Conservation (phyloP, 1,284 basidiomycete species). For the Heterobasidion irregulare region DNA sequence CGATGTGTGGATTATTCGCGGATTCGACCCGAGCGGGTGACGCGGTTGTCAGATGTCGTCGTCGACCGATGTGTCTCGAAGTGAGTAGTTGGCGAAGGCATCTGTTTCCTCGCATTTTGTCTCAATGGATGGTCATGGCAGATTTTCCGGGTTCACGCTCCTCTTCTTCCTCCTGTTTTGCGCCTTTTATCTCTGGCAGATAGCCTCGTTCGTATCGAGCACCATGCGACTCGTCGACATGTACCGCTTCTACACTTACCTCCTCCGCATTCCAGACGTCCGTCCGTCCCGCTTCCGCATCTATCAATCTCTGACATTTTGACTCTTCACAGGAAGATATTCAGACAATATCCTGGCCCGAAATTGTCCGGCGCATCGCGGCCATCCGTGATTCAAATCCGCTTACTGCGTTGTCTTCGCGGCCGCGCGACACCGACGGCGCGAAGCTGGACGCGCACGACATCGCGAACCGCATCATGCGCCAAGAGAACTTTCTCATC, state of each 20-base stretch:
- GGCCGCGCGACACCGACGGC: conserved; percentile 38
- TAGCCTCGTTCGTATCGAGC: conserved; percentile 53
- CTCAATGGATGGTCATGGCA: conserved; percentile 19
- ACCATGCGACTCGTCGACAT: conserved; percentile 80
- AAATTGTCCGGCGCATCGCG: conserved; percentile 85
- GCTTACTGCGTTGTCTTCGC: conserved; percentile 61
- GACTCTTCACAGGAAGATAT: conserved; percentile 71
- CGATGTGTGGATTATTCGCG: conserved; percentile 92
- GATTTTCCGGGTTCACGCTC: conserved; percentile 77
- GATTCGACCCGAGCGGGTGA: conserved; percentile 55
- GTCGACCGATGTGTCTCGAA: conserved; percentile 74
- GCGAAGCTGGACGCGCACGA: conserved; percentile 95
- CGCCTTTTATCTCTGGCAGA: conserved; percentile 75
- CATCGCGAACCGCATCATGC: conserved; percentile 92
- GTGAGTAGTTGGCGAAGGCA: conserved; percentile 34
- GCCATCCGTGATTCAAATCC: conserved; percentile 88
- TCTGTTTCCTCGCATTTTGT: conserved; percentile 5
- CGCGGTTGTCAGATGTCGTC: conserved; percentile 71
- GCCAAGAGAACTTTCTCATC: conserved; percentile 97
- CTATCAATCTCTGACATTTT: background rate
- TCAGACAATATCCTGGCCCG: conserved; percentile 95
- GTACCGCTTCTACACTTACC: conserved; percentile 85
- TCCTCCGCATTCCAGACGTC: conserved; percentile 74
- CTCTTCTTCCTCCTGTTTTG: conserved; percentile 80
- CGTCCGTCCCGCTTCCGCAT: conserved; percentile 33